Conservation (phyloP, 1,139 yeast species). For the Citeromyces hawaiiensis region DNA sequence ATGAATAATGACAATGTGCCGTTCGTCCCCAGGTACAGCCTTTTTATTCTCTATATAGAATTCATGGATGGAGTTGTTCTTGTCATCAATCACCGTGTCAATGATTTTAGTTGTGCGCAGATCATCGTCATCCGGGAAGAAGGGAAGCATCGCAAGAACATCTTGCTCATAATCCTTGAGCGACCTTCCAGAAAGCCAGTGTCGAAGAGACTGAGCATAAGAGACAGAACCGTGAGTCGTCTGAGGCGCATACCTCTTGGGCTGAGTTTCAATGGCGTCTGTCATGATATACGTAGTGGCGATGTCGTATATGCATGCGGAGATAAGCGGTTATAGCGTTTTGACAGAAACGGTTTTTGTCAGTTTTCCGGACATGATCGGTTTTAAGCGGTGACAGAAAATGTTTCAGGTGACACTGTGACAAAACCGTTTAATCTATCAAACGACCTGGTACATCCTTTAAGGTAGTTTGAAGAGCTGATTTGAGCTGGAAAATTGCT, state of each 20-base stretch:
- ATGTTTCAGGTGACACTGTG: too few relatives aligned
- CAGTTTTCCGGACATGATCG: neutral
- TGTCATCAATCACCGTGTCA: constrained; percentile 33
- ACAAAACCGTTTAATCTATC: too few relatives aligned
- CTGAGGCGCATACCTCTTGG: neutral
- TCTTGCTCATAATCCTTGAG: constrained; percentile 25
- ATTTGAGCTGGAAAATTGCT: too few relatives aligned
- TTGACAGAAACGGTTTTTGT: neutral
- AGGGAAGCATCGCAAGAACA: constrained; percentile 40
- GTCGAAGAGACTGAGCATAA: constrained; percentile 25
- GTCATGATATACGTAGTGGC: neutral
- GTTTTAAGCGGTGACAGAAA: neutral
- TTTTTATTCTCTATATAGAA: constrained; percentile 33
- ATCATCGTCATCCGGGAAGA: constrained; percentile 42
- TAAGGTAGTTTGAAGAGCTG: too few relatives aligned
- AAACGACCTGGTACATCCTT: too few relatives aligned
- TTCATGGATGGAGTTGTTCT: constrained; percentile 44
- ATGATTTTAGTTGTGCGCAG: constrained; percentile 31
- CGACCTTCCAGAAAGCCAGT: constrained; percentile 26
- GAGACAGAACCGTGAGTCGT: constrained; percentile 7
- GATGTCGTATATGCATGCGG: neutral
- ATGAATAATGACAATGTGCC: constrained; percentile 48
- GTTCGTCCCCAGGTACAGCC: constrained; percentile 33
- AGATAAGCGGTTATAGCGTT: neutral
- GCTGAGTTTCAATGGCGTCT: neutral